Conservation (phyloP, 2,329 filamentous ascomycete species). For the Aspergillus fructus region DNA sequence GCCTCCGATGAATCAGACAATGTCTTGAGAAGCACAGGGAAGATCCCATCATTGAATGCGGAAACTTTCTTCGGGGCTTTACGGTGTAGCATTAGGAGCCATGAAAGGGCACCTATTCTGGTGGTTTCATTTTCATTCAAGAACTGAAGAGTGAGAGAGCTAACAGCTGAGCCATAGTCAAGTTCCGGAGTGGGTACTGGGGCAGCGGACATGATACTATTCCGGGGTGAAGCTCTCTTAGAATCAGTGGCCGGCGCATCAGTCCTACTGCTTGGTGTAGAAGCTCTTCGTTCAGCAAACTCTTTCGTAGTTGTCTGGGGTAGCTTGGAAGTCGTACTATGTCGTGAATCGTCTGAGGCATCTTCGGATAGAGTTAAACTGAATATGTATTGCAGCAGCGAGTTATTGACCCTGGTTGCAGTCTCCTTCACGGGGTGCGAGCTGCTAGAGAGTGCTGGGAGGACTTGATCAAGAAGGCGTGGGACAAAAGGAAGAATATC, state of each 20-base stretch:
- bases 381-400: constrained; percentile 91
- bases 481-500: constrained; percentile 95
- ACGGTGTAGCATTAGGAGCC: constrained; percentile 96
- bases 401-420: constrained; percentile 83
- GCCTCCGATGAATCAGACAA: constrained; percentile 93
- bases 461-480: constrained; percentile 82
- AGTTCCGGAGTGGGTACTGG: constrained; percentile 61
- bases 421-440: constrained; percentile 83
- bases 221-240: constrained; percentile 41
- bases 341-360: constrained; percentile 40
- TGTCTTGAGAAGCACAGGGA: constrained; percentile 92
- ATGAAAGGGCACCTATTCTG: constrained; percentile 86
- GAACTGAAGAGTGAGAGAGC: constrained; percentile 87
- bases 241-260: constrained; percentile 29
- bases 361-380: constrained; percentile 83
- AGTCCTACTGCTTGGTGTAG: constrained; percentile 35
- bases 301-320: constrained; percentile 42
- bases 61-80: constrained; percentile 92
- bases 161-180: constrained; percentile 95
- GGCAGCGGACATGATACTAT: constrained; percentile 45
- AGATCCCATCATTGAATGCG: constrained; percentile 95
- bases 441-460: constrained; percentile 90
- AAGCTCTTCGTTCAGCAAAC: constrained; percentile 41
- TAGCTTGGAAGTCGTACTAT: constrained; percentile 39
- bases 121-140: constrained; percentile 97